Base-by-base conservation (phyloP, 441 rosid genomes). In the Manihot esculenta region DNA sequence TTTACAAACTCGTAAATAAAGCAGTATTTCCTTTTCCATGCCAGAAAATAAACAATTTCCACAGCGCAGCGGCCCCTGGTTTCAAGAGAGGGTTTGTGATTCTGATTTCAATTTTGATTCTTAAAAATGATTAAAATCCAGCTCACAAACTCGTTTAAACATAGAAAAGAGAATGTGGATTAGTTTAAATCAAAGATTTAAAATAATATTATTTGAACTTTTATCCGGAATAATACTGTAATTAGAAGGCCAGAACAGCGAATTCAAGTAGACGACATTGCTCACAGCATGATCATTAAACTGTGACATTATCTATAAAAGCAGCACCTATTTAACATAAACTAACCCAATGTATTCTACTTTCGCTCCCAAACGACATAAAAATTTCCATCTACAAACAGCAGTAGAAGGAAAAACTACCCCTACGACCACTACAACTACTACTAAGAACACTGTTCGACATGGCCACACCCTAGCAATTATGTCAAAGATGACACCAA, bases 401-500 rank as follows among this genome's bases (percentile, higher is more conserved):
- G 51, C 12, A 67, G 62, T 64, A 42, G 11, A 12, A 72, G 2
- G 10, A n/a, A 17, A 10, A 57, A 68, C 69, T 57, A 77, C 66
- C 23, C 84, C 83, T 80, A 77, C 77, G 33, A 69, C 68, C 63
- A 24, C 84, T 81, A 74, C 59, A 60, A 66, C 7, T 38, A 38
- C 9, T 33, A 7, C 83, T 79, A n/a, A n/a, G n/a, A n/a, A 82
- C 33, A 71, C 78, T 78, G 66, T 72, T 62, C 10, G 0, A 26
- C 24, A 38, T 38, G 30, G 50, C 71, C 75, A 64, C 64, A 48
- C 70, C 76, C 51, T 33, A 33, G 33, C 47, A 30, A 61, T 41
- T 49, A 68, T 35, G 57, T 26, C 71, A 26, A 33, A 51, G 53
- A 23, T 47, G 55, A 49, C 18, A 14, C 68, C 44, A 64, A 47